Evolutionary conservation across 805 yeast genomes (phyloP).

Genomic region (Nakazawaea populi): DNA sequence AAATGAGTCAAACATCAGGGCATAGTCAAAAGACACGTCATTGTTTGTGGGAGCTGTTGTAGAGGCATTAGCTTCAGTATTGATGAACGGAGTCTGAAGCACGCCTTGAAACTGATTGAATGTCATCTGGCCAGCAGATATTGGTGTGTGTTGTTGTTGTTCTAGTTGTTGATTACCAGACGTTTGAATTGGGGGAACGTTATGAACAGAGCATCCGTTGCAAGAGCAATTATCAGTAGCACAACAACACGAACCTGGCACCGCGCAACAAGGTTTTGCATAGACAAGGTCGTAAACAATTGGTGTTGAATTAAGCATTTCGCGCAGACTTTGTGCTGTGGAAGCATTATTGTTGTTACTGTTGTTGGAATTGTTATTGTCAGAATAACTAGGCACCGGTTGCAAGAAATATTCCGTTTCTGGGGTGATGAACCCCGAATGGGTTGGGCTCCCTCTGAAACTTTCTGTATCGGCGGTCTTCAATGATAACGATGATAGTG

Average conservation of each 20-base stretch:
- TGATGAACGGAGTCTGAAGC: too few species aligned
- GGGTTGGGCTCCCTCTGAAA: not conserved
- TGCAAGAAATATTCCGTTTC: not conserved
- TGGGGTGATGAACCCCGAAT: not conserved
- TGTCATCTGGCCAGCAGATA: not conserved
- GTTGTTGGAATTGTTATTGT: too few species aligned
- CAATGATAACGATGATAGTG: not conserved
- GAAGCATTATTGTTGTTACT: too few species aligned
- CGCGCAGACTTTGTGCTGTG: too few species aligned
- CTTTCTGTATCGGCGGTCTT: not conserved
- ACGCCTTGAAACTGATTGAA: not conserved
- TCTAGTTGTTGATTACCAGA: not conserved
- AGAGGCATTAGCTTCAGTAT: too few species aligned
- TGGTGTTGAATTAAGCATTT: not conserved
- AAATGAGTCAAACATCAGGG: not conserved
- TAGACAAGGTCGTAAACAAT: conserved; percentile 22
- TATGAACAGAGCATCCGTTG: conserved; percentile 25
- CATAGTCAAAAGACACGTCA: not conserved
- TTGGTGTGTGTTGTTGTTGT: not conserved
- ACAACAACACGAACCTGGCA: conserved; percentile 29
- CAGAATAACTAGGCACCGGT: not conserved
- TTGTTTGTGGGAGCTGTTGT: not conserved
- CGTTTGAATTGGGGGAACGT: not conserved
- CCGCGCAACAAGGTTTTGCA: conserved; percentile 24
- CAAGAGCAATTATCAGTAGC: conserved; percentile 25